Base-by-base conservation (phyloP, 352 stramenopile genomes). In the Phytophthora idaei region DNA sequence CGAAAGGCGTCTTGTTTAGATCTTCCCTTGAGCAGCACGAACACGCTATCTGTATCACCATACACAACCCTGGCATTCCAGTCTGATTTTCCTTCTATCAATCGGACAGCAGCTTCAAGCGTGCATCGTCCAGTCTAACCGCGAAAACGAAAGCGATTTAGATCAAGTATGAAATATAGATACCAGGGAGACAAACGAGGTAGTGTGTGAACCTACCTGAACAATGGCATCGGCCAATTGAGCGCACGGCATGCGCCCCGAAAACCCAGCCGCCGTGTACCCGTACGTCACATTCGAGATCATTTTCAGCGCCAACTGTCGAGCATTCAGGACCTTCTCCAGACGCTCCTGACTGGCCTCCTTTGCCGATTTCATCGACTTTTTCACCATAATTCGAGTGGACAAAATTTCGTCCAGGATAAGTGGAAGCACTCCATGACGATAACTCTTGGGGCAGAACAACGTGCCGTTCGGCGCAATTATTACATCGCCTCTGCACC, bases 251-350 rank as follows among this genome's bases (percentile, higher is more conserved):
- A 98, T 99, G 15, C 98, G 81, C 1, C 98, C 98, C 36, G 91
- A 99, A 77, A 99, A 99, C 1, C 97, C 98, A 15, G 98, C 98
- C 2, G 94, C 96, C 5, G 97, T 99, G 82, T 99, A 99, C 5
- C 94, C 97, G 74, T 99, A 99, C 14, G 97, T 99, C 28, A 99
- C 98, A 77, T 99, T 99, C 4, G 98, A 95, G 47, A 99, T 96
- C 86, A 99, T 97, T 78, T 99, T 99, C 14, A 99, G 79, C 25
- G 98, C 97, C 12, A 99, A 73, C 60, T 96, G 87, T 4, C 87
- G 81, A 17, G 89, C 89, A 48, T 96, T 83, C 9, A 95, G 64
- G 5, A 94, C 73, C 44, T 92, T 90, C 36, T 80, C 76, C 17
- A 94, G 67, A 5, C 80, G 74, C 4, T 77, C 60, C 15, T 95